Evolutionary conservation across 345 rosid species (phyloP).

Genomic region (Citrus medica): DNA sequence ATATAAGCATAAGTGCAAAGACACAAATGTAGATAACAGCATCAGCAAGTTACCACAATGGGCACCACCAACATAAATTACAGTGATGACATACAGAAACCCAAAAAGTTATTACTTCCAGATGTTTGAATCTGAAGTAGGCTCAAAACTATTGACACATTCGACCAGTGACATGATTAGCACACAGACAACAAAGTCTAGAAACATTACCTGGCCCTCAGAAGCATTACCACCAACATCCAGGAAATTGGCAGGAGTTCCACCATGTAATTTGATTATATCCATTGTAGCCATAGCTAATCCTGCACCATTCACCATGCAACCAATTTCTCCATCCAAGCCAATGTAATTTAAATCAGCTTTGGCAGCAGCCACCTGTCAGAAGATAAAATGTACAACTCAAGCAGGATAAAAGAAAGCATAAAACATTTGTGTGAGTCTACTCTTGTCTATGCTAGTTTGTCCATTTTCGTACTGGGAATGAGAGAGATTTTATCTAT

Average conservation of each 20-base stretch:
- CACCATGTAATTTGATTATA: constrained; percentile 95
- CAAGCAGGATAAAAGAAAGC: constrained; percentile 2
- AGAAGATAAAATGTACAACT: constrained; percentile 13
- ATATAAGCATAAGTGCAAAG: neutral
- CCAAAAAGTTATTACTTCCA: neutral
- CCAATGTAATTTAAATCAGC: constrained; percentile 99
- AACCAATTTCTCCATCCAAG: constrained; percentile 98
- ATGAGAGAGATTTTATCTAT: neutral
- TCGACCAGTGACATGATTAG: neutral
- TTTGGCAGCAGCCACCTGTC: constrained; percentile 86
- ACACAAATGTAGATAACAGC: neutral
- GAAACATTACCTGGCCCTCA: constrained; percentile 73
- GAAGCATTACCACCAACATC: constrained; percentile 99
- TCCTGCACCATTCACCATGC: constrained; percentile 99
- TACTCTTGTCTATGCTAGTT: neutral
- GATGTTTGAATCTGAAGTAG: neutral
- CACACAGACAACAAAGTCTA: constrained; percentile 1
- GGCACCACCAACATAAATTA: neutral
- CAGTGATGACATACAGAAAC: neutral
- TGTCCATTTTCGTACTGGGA: neutral
- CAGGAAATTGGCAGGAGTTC: constrained; percentile 97
- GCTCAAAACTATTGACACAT: neutral
- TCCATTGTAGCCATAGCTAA: constrained; percentile 99
- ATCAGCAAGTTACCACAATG: neutral
- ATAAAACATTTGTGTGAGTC: neutral